Base-by-base conservation (phyloP, 2,329 filamentous ascomycete genomes). In the Cercospora beticola region DNA sequence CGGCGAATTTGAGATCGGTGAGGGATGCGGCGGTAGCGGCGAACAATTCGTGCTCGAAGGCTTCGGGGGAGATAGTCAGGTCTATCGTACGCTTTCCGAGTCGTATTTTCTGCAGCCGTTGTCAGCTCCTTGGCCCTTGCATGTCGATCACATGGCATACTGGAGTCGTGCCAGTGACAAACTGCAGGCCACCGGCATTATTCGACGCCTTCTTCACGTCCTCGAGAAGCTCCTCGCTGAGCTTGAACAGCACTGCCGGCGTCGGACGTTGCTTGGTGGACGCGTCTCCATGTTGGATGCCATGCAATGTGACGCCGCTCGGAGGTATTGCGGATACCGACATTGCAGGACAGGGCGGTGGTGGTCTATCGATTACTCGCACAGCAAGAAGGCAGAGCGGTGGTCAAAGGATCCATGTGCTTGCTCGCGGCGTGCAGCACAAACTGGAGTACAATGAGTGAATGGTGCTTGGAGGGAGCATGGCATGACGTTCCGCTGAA, bases 1-100 rank as follows among this genome's bases (percentile, higher is more conserved):
- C 86, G 28, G 84, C 80, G 74, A 89, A 88, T 68, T 83, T 84
- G 74, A 88, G 77, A 67, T 83, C 82, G 70, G 82, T 78, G 67
- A 82, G 78, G 65, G 82, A 79, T 66, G 78, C 77, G 70, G 77
- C 73, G 64, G 80, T 77, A 71, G 79, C 80, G 67, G 80, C 76
- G 80, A 89, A 90, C 69, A 90, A 78, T 78, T 89, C 88, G 72
- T 85, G 85, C 68, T 83, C 83, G 74, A 85, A 83, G 49, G 81
- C 81, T 75, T 88, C 86, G 68, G 85, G 77, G 67, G 79, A 83
- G 71, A 86, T 82, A 68, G 84, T 82, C 73, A 89, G 82, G 33
- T 83, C 79, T 70, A 87, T 83, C 33, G 83, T 83, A 76, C 86
- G 86, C 76, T 84, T 84, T 71, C 85, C 87, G 74, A 85, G 86